A percentile compares a stretch with the other conserved stretches of the same genome.
These are phyloP conservation scores for Sordariomycetes sp. DNA, from an alignment of 2,329 filamentous ascomycete species.

Conservation along the genomic window DNA sequence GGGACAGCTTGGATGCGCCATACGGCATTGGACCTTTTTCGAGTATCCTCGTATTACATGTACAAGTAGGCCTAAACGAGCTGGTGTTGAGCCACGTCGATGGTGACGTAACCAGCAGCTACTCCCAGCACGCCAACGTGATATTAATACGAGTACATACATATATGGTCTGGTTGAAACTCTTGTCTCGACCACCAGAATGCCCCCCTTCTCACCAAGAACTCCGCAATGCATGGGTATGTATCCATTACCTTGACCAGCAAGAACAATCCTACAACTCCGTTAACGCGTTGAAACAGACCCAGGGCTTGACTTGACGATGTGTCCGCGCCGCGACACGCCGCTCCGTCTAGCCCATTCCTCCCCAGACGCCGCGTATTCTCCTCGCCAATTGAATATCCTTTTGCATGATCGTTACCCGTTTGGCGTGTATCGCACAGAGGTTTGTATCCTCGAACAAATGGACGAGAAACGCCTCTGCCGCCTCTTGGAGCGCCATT, in stretches of 20 bases:
- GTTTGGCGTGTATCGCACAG: slow-evolving; percentile 91
- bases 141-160: neutral
- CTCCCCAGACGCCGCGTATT: slow-evolving; percentile 68
- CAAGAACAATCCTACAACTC: neutral
- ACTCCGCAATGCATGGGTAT: neutral
- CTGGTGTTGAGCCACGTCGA: neutral
- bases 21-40: neutral
- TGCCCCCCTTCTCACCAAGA: neutral
- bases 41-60: neutral
- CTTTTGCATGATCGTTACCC: slow-evolving; percentile 96
- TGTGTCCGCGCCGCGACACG: neutral
- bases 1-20: neutral
- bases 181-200: neutral
- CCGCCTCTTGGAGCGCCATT: slow-evolving; percentile 81
- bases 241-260: neutral
- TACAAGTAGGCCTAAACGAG: neutral
- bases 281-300: neutral
- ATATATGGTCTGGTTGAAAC: neutral
- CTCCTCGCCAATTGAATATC: slow-evolving; percentile 86
- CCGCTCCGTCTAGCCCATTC: slow-evolving; percentile 31
- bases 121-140: neutral
- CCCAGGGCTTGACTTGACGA: neutral
- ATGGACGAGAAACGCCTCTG: slow-evolving; percentile 92
- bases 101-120: neutral
- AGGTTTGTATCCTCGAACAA: slow-evolving; percentile 95